Evolutionary conservation across 768 basidiomycete species (phyloP), one percentile per base, ranked within the genome.

Genomic region (Pleurotus citrinopileatus): DNA sequence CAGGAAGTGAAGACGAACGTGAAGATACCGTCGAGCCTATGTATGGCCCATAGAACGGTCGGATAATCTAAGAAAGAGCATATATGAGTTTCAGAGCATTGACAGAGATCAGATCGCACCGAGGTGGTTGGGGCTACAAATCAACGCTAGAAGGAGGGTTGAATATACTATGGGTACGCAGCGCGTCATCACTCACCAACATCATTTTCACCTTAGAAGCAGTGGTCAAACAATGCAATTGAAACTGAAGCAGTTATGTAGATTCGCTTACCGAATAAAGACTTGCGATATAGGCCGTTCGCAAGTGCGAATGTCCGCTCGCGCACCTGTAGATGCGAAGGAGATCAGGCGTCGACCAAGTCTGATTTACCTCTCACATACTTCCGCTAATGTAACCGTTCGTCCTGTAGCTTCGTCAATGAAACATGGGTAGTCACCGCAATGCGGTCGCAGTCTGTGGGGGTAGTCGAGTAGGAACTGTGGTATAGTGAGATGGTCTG

Each of bases 391-490:
- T 38, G 63, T 66, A 26, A 79, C 62, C 12, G 48, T 34, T 47
- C 66, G 68, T 12, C 78, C 79, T 12, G 78, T 75, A 15, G 62
- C 63, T 50, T 83, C 77, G 26, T 85, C 83, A 13, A 85, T 68
- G 23, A 85, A 62, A 67, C 77, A 84, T 9, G 83, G 73, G 25
- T 63, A 62, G 8, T 60, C 62, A 4, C 61, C 66, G 22, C 76
- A 72, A 2, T 56, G 51, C 0, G 81, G 77, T n/a, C 69, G 70
- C 36, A 77, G 55, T 1, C 73, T 69, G 51, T 81, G 80, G 42
- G 73, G 63, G 20, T 69, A 69, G 55, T 82, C 77, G 23, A 85
- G 67, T 63, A 84, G 73, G 58, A 85, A 85, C 56, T 83, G 79
- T 0, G 81, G 73, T 1, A 84, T 62, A 3, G 78, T 80, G 20